Evolutionary conservation across 164 flowering plant genomes (phyloP), one percentile per base, ranked within the genome.

Genomic region (Aristolochia fimbriata): DNA sequence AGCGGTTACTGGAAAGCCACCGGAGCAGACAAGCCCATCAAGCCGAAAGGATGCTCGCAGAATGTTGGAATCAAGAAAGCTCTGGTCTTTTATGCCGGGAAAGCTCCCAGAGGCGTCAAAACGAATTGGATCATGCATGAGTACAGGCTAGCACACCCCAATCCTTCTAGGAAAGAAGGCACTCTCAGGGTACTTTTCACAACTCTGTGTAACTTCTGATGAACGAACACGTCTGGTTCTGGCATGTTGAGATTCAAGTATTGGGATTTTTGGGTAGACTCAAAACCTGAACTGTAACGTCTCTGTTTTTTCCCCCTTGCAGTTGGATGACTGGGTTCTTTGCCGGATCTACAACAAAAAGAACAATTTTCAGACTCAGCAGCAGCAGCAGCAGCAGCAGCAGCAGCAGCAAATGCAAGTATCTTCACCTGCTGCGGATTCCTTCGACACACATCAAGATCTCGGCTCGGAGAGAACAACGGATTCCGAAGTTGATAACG

Each of bases 51-150:
- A 15, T 50, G 46, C 31, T 30, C 13, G 13, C 49, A 37, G 6
- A 15, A 33, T 37, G 61, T 57, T 5, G 70, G 70, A 3, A 67
- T 61, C 31, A 67, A 67, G 61, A 67, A 67, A 24, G 65, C 65
- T 9, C 53, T 67, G 41, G 70, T 62, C 15, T 67, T 67, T 20
- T 67, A 67, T 22, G 43, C 57, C 5, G 65, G 70, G 9, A 67
- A 67, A 25, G 70, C 70, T 19, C 70, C 70, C 17, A 67, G 33
- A 51, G 70, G 70, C 20, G 12, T 56, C 30, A 67, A 62, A 59
- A 67, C 65, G 10, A 57, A 62, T 31, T 67, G 70, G 70, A 61
- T 67, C 31, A 67, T 67, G 70, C 70, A 67, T 20, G 70, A 67
- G 30, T 67, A 67, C 57, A 55, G 70, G 30, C 65, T 67, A 19